A percentile compares a stretch with the other conserved stretches of the same genome.
These are phyloP conservation scores for Pugionium cornutum DNA, from an alignment of 345 rosid species.

Conservation along the genomic window DNA sequence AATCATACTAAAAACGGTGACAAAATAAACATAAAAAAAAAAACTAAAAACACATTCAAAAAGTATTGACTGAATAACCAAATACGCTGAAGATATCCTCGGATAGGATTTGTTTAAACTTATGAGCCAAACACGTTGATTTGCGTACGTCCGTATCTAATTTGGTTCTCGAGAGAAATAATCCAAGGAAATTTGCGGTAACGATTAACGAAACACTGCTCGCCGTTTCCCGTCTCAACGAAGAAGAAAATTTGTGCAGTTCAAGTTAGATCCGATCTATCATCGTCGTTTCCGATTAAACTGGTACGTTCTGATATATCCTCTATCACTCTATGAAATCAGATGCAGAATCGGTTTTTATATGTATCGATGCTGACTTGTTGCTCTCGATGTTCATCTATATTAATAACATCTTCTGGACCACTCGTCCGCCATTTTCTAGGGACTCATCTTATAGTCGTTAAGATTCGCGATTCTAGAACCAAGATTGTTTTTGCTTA, in stretches of 20 bases:
- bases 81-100: neutral
- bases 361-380: slow-evolving; percentile 28
- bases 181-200: slow-evolving; percentile 18
- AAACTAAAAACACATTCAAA: too few relatives aligned
- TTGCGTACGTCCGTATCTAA: neutral
- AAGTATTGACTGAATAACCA: too few relatives aligned
- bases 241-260: neutral
- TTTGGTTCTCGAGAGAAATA: neutral
- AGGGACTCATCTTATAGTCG: slow-evolving; percentile 1
- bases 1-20: too few relatives aligned
- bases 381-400: slow-evolving; percentile 4
- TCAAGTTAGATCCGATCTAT: slow-evolving; percentile 4
- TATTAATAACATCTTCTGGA: neutral
- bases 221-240: slow-evolving; percentile 13
- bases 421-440: neutral
- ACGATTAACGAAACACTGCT: slow-evolving; percentile 2
- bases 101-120: neutral
- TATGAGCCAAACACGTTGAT: slow-evolving; percentile 20
- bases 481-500: neutral
- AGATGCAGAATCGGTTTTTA: neutral
- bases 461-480: neutral
- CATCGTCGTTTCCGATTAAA: slow-evolving; percentile 6
- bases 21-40: too few relatives aligned
- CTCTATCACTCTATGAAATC: neutral
- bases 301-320: slow-evolving; percentile 29